Evolutionary conservation across 176 grass and related monocot species (phyloP).

Genomic region (Elaeis guineensis): DNA sequence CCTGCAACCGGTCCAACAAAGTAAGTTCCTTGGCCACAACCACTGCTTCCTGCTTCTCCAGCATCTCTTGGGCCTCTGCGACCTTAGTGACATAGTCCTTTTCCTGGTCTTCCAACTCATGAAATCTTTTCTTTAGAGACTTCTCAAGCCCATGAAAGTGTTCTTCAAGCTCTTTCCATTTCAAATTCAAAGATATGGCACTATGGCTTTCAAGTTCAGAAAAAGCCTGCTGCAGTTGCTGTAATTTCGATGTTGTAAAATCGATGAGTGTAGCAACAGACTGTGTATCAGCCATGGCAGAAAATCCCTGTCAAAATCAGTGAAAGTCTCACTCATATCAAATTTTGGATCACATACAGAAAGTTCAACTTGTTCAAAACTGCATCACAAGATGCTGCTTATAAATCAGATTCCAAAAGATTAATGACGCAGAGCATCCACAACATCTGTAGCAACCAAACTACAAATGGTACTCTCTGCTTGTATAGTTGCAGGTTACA

Average conservation of each 20-base stretch:
- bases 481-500: too few relatives aligned
- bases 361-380: too few relatives aligned
- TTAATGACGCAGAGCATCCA: too few relatives aligned
- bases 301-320: conserved; percentile 7
- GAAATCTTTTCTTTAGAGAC: conserved; percentile 62
- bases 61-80: conserved; percentile 39
- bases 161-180: conserved; percentile 96
- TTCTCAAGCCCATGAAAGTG: conserved; percentile 85
- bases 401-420: too few relatives aligned
- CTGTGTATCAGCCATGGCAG: conserved; percentile 37
- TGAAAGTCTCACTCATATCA: not conserved
- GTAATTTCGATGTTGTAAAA: conserved; percentile 69
- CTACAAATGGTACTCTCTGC: too few relatives aligned
- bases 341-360: too few relatives aligned
- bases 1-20: conserved; percentile 64
- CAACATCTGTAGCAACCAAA: too few relatives aligned
- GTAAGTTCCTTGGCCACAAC: conserved; percentile 72
- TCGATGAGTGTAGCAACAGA: conserved; percentile 68
- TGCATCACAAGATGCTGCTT: too few relatives aligned
- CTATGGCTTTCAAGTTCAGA: conserved; percentile 65
- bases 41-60: conserved; percentile 56
- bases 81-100: conserved; percentile 46
- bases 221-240: conserved; percentile 73
- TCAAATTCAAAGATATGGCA: conserved; percentile 62
- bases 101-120: conserved; percentile 66